Evolutionary conservation across 2,329 filamentous ascomycete species (phyloP), one percentile per base, ranked within the genome.

Genomic region (Epichloe scottii): DNA sequence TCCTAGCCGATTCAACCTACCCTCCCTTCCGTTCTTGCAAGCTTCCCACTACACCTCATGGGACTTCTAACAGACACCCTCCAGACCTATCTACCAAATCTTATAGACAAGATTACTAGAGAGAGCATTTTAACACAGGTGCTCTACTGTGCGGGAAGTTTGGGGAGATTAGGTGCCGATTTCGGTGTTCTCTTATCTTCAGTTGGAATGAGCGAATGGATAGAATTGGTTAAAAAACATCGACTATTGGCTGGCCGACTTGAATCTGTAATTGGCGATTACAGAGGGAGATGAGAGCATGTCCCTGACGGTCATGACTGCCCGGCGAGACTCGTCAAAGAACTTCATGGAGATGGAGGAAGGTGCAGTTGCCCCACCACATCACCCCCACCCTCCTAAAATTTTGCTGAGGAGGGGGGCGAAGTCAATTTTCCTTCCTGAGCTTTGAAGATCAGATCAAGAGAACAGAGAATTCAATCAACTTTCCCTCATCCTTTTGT

Each of bases 61-160:
- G 80, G 86, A 43, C 81, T 95, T 69, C 74, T 98, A 23, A 82
- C 86, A 39, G 82, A 87, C 49, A 93, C 87, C 0, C 70, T 95
- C 45, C 77, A 78, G 50, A 68, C 70, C 14, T 95, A 96, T 64
- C 73, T 97, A 2, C 87, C 89, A 0, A 88, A 86, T 47, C 81
- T 97, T 3, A 80, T 78, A 57, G 90, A 96, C 60, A 83, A 84
- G 55, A 79, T 84, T 23, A 84, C 87, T 0, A 75, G 89, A 34
- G 91, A 97, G 63, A 95, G 89, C 62, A 75, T 97, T 50, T 70
- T 96, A 38, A 97, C 90, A 0, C 91, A 97, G 64, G 87, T 96
- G 0, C 71, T 97, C 8, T 97, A 96, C 67, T 95, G 89, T 60
- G 90, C 91, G 0, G 87, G 89, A 44, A 96, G 90, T 68, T 71